phyloP scores from a whole-genome alignment of 2,329 filamentous ascomycete species.

The Paraphoma sp. region DNA sequence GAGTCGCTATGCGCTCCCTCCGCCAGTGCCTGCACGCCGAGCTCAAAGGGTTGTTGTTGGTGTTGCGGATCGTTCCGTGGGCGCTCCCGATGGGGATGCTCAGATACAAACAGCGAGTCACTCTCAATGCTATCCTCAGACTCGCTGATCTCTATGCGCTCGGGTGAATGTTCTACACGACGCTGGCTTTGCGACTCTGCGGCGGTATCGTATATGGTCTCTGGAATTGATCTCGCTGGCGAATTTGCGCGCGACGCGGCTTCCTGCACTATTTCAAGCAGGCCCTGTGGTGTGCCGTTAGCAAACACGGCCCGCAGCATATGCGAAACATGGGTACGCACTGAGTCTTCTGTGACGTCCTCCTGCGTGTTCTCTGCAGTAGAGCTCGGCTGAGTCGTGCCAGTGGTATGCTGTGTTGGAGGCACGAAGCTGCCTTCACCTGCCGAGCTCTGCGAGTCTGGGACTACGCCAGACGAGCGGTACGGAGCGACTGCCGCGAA shows the following conservation, averaged over 20 bases:
- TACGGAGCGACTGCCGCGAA: background rate
- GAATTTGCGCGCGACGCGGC: slow-evolving; percentile 17
- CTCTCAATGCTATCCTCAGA: background rate
- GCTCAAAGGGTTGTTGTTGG: background rate
- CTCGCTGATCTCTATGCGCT: slow-evolving; percentile 6
- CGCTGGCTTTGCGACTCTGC: slow-evolving; percentile 23
- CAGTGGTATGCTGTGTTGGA: slow-evolving; percentile 25
- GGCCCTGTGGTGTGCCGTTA: slow-evolving; percentile 17
- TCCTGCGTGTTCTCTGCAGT: slow-evolving; percentile 8
- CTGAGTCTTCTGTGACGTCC: slow-evolving; percentile 16
- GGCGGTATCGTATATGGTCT: slow-evolving; percentile 30
- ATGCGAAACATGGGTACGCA: background rate
- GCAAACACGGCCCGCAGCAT: background rate
- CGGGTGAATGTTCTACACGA: slow-evolving; percentile 5
- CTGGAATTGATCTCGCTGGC: slow-evolving; percentile 32
- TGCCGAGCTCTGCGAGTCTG: slow-evolving; percentile 35
- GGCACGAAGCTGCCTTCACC: slow-evolving; percentile 31
- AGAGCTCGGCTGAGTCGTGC: slow-evolving; percentile 9
- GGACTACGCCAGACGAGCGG: slow-evolving; percentile 27
- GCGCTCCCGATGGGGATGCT: background rate
- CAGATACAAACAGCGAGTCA: background rate
- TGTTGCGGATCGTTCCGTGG: background rate
- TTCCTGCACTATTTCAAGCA: slow-evolving; percentile 19
- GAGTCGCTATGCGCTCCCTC: background rate
- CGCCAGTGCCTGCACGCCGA: background rate